These are phyloP conservation scores for Thielaviopsis musarum DNA, from an alignment of 2,329 filamentous ascomycete species.

Conservation along the genomic window DNA sequence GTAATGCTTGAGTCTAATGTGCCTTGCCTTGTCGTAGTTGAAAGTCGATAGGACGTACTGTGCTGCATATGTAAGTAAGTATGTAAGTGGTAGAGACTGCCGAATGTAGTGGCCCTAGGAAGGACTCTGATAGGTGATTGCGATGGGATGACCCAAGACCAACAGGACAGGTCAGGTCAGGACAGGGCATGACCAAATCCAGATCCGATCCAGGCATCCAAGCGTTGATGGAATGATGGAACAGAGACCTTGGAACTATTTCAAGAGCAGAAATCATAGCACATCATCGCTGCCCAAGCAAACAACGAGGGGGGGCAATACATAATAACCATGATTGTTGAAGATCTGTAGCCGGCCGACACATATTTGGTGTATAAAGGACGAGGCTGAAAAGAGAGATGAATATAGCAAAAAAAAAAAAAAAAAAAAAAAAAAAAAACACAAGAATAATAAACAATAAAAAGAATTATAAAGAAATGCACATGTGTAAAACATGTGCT, in stretches of 20 bases:
- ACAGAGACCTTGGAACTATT: not conserved
- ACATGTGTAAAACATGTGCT: not conserved
- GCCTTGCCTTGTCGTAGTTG: too few species aligned
- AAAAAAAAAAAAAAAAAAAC: not conserved
- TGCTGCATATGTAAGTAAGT: not conserved
- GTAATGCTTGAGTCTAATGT: not conserved
- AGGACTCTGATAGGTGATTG: not conserved
- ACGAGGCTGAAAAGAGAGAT: not conserved
- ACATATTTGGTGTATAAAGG: not conserved
- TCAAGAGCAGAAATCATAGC: not conserved
- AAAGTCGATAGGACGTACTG: too few species aligned
- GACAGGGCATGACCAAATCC: not conserved
- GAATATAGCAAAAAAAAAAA: not conserved
- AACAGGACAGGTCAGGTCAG: not conserved
- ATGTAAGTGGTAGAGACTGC: not conserved
- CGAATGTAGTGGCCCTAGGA: not conserved
- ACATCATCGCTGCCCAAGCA: not conserved
- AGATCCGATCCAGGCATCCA: not conserved
- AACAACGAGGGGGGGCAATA: not conserved
- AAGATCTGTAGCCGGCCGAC: not conserved
- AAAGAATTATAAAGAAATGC: too few species aligned
- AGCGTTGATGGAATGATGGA: not conserved
- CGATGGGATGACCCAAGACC: too few species aligned
- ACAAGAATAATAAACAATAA: not conserved
- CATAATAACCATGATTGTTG: not conserved